Percentiles rank a stretch among this genome's conserved stretches.
Evolutionary conservation across 345 rosid species (phyloP).

Genomic region (Syzygium jambos): DNA sequence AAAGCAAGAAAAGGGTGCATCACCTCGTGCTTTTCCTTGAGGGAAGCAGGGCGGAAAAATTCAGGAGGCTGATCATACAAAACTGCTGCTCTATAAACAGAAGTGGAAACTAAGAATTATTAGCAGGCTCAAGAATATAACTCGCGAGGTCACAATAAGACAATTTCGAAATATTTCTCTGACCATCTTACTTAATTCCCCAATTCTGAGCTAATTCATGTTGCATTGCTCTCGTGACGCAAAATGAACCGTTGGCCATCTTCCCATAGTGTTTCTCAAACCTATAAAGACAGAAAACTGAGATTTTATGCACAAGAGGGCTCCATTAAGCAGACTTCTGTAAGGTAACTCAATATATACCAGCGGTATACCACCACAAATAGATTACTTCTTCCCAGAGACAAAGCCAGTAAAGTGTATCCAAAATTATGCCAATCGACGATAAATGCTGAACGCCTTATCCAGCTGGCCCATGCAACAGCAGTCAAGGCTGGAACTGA

Average conservation of each 20-base stretch:
- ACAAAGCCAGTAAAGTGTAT: slow-evolving; percentile 80
- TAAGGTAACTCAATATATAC: slow-evolving; percentile 22
- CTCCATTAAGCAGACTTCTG: not conserved
- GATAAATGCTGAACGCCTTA: slow-evolving; percentile 56
- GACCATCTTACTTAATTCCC: slow-evolving; percentile 77
- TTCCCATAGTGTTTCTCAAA: slow-evolving; percentile 74
- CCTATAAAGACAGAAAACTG: slow-evolving; percentile 24
- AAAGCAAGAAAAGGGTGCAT: slow-evolving; percentile 4
- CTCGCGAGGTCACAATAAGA: not conserved
- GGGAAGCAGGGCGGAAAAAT: slow-evolving; percentile 66
- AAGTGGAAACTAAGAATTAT: not conserved
- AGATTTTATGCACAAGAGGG: not conserved
- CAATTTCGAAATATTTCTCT: slow-evolving; percentile 11
- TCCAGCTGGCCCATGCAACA: slow-evolving; percentile 88
- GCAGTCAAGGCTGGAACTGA: slow-evolving; percentile 86
- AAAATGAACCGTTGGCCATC: slow-evolving; percentile 81
- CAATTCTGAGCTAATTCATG: slow-evolving; percentile 92
- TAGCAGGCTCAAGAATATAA: not conserved
- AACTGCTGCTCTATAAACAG: slow-evolving; percentile 54
- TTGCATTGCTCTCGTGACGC: slow-evolving; percentile 96
- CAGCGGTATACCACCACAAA: slow-evolving; percentile 80
- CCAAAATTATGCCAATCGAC: slow-evolving; percentile 99
- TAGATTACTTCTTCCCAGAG: slow-evolving; percentile 71
- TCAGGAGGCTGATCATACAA: slow-evolving; percentile 96
- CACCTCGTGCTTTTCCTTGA: slow-evolving; percentile 82